A percentile compares a stretch with the other conserved stretches of the same genome.
Conservation (phyloP, 2,329 filamentous ascomycete genomes). For the Dactylellina drechsleri region DNA sequence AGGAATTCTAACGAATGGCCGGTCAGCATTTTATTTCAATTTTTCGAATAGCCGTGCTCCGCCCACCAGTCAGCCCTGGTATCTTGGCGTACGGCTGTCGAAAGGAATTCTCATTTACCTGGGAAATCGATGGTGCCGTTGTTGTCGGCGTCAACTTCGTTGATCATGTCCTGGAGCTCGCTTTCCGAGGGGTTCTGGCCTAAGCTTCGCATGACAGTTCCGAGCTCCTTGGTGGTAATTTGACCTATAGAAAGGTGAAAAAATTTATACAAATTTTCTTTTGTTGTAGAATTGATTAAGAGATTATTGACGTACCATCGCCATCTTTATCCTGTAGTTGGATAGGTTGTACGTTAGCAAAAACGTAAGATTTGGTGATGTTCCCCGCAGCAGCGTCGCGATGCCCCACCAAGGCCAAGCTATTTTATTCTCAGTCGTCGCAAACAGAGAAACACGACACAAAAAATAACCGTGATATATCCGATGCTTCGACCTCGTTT, state of each 20-base stretch:
- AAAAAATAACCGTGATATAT: neutral
- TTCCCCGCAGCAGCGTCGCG: conserved; percentile 12
- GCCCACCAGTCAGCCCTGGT: too few relatives aligned
- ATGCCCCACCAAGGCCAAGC: conserved; percentile 6
- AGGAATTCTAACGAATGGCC: conserved; percentile 74
- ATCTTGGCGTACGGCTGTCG: conserved; percentile 34
- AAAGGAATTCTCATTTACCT: conserved; percentile 65
- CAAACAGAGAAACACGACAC: neutral
- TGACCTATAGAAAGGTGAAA: conserved; percentile 69
- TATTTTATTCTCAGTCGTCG: conserved; percentile 1
- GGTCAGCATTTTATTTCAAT: conserved; percentile 4
- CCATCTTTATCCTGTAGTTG: conserved; percentile 81
- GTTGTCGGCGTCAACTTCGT: conserved; percentile 91
- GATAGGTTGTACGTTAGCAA: conserved; percentile 27
- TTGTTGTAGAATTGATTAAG: neutral
- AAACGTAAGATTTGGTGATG: conserved; percentile 2
- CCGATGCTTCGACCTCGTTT: neutral
- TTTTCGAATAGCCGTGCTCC: conserved; percentile 14
- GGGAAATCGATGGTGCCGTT: conserved; percentile 93
- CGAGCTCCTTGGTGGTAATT: conserved; percentile 90
- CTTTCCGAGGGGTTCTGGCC: conserved; percentile 91
- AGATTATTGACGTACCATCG: conserved; percentile 70
- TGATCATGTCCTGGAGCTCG: conserved; percentile 92
- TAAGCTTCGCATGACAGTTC: conserved; percentile 88
- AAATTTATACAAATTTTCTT: conserved; percentile 3